A percentile compares a stretch with the other conserved stretches of the same genome.
Evolutionary conservation across 202 grass and related monocot genomes (phyloP).

Genomic region (Dendrocalamus latiflorus): DNA sequence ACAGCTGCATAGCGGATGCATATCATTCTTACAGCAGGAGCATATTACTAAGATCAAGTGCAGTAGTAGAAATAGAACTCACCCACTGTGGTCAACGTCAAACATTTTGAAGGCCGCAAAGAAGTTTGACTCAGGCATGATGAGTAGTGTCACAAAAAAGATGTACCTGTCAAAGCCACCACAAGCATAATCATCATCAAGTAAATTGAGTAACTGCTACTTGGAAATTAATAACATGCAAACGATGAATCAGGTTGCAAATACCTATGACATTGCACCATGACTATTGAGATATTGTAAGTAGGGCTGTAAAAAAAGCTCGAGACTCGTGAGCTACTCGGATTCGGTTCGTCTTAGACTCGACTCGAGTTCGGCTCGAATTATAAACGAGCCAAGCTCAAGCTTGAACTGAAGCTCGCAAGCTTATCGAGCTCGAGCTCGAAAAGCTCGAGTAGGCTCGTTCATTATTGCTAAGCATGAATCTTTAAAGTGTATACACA

Average conservation of each 20-base stretch:
- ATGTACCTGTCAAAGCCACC: conserved; percentile 65
- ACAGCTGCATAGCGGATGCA: background rate
- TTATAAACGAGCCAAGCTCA: too few relatives aligned
- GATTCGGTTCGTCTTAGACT: too few relatives aligned
- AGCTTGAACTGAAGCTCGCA: too few relatives aligned
- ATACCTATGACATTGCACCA: background rate
- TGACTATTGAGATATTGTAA: background rate
- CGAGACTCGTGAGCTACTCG: too few relatives aligned
- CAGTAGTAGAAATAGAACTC: conserved; percentile 35
- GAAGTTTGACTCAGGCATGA: conserved; percentile 83
- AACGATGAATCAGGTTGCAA: background rate
- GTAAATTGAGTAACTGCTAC: background rate
- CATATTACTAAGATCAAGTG: conserved; percentile 17
- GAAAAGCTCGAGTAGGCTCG: too few relatives aligned
- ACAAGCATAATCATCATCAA: conserved; percentile 1
- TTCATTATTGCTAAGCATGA: too few relatives aligned
- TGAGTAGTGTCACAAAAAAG: conserved; percentile 93
- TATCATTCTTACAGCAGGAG: conserved; percentile 10
- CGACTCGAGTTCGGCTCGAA: too few relatives aligned
- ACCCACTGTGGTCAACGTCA: conserved; percentile 82
- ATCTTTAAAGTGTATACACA: too few relatives aligned
- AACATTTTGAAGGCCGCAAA: conserved; percentile 98
- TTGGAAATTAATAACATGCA: background rate
- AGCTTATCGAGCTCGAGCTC: too few relatives aligned
- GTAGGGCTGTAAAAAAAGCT: too few relatives aligned